These are phyloP conservation scores for Colletotrichum camelliae DNA, from an alignment of 2,329 filamentous ascomycete species.

Conservation along the genomic window DNA sequence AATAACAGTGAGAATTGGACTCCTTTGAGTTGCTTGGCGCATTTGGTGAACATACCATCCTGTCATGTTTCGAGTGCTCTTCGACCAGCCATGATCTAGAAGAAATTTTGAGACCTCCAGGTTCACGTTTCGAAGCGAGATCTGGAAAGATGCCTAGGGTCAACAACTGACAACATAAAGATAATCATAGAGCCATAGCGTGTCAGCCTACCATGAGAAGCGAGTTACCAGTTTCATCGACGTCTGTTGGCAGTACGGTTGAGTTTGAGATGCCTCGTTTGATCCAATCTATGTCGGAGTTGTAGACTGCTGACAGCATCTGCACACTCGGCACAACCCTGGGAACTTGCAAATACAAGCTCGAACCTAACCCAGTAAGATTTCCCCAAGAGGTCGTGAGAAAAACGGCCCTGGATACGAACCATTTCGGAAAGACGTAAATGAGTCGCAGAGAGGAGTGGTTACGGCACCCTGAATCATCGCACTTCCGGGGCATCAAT, in stretches of 20 bases:
- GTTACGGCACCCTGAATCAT: neutral
- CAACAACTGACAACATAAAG: neutral
- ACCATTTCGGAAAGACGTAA: slow-evolving; percentile 1
- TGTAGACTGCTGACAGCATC: neutral
- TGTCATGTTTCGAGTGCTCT: neutral
- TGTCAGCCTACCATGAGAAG: neutral
- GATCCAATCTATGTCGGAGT: neutral
- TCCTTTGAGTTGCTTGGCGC: too few species aligned
- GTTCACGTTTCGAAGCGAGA: neutral
- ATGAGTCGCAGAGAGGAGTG: neutral
- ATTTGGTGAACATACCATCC: neutral
- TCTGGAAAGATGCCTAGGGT: neutral
- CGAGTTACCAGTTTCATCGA: neutral
- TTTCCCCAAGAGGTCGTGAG: neutral
- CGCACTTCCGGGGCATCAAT: neutral
- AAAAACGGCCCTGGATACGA: neutral
- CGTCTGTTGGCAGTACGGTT: neutral
- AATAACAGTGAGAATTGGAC: neutral
- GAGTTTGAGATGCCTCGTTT: neutral
- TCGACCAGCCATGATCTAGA: neutral
- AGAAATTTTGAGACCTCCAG: neutral
- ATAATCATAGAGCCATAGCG: too few species aligned
- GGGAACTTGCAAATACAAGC: neutral
- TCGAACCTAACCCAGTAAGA: neutral
- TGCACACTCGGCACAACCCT: neutral